Percentiles rank a stretch among this genome's conserved stretches.
Evolutionary conservation across 306 rosid species (phyloP).

Genomic region (Rosa chinensis): DNA sequence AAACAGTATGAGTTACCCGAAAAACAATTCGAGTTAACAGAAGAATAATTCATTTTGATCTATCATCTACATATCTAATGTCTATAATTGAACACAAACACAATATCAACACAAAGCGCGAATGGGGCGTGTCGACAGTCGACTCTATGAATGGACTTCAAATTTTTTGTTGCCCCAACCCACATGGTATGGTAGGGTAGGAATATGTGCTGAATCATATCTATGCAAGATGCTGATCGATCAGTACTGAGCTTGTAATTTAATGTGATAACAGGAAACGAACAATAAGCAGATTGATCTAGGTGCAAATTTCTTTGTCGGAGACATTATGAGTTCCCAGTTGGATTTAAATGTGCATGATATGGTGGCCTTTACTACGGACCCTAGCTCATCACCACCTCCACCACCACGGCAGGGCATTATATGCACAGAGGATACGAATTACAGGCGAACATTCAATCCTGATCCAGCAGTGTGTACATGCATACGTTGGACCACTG

Average conservation of each 20-base stretch:
- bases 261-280: background rate
- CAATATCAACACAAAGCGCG: background rate
- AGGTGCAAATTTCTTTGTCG: conserved; percentile 10
- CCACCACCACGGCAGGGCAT: background rate
- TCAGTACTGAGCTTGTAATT: conserved; percentile 1
- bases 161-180: background rate
- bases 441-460: conserved; percentile 20
- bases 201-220: conserved; percentile 4
- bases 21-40: background rate
- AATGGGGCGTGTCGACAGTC: background rate
- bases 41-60: background rate
- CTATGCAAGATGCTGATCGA: background rate
- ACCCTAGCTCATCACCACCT: background rate
- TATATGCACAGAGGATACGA: background rate
- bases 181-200: conserved; percentile 14
- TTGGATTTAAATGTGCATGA: conserved; percentile 13
- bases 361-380: background rate
- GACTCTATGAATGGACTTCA: background rate
- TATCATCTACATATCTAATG: background rate
- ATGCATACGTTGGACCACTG: conserved; percentile 17
- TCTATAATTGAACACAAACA: background rate
- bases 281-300: conserved; percentile 5
- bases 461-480: conserved; percentile 12
- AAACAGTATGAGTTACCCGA: background rate
- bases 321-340: conserved; percentile 1